phyloP scores from a whole-genome alignment of 495 filamentous ascomycete species.

The Podospora pseudopauciseta region DNA sequence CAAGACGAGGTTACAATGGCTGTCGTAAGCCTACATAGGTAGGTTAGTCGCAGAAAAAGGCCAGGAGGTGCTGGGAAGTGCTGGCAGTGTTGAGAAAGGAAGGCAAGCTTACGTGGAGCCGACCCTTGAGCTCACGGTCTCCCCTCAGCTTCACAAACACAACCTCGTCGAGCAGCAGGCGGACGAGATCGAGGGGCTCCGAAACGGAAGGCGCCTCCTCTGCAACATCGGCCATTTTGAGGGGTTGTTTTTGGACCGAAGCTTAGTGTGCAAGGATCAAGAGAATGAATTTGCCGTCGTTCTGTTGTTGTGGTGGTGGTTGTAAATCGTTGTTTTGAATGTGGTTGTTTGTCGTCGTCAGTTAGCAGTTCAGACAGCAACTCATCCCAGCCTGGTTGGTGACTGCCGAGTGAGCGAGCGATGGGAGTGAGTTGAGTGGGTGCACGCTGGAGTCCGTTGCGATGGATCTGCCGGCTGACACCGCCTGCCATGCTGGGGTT shows the following conservation, averaged over 20 bases:
- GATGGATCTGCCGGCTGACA: background rate
- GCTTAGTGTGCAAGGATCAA: too few species aligned
- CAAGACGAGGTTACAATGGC: constrained; percentile 96
- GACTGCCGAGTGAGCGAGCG: background rate
- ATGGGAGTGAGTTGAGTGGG: too few species aligned
- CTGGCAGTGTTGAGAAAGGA: background rate
- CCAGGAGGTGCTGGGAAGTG: background rate
- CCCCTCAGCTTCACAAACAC: constrained; percentile 96
- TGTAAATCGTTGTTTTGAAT: background rate
- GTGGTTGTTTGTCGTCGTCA: background rate
- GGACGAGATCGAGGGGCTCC: constrained; percentile 92
- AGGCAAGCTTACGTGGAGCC: constrained; percentile 70
- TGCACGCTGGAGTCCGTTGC: background rate
- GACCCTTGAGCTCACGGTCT: constrained; percentile 91
- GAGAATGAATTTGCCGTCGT: too few species aligned
- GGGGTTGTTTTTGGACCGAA: background rate
- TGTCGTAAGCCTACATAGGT: constrained; percentile 82
- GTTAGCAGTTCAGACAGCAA: background rate
- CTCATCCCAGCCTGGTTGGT: background rate
- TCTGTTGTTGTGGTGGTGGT: background rate
- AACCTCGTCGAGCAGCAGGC: constrained; percentile 87
- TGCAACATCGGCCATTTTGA: constrained; percentile 66
- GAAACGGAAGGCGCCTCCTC: constrained; percentile 64
- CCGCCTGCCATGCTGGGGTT: background rate
- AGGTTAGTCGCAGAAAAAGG: constrained; percentile 13